phyloP scores from a whole-genome alignment of 306 rosid genomes.

The Trichosanthes truncata region DNA sequence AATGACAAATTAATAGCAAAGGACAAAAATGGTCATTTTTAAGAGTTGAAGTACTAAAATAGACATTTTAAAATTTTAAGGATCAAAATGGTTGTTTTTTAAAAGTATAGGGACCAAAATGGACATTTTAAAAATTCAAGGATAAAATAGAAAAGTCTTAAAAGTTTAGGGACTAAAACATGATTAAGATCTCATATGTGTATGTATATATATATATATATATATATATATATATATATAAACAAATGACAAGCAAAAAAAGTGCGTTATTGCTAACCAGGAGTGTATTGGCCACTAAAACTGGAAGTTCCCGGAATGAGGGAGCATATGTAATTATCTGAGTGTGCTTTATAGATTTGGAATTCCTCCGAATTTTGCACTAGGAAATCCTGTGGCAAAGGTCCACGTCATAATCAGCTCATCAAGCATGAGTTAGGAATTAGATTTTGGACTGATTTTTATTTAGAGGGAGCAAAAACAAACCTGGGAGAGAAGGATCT shows the following conservation, averaged over 20 bases:
- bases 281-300: slow-evolving; percentile 65
- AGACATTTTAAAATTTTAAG: background rate
- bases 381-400: slow-evolving; percentile 40
- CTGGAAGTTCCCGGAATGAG: slow-evolving; percentile 52
- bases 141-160: background rate
- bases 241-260: background rate
- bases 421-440: background rate
- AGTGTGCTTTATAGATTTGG: slow-evolving; percentile 58
- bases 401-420: background rate
- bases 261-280: slow-evolving; percentile 32
- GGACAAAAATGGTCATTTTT: background rate
- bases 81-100: background rate
- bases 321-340: slow-evolving; percentile 75
- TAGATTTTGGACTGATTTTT: background rate
- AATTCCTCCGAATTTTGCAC: slow-evolving; percentile 42
- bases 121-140: background rate
- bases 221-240: background rate
- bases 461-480: background rate
- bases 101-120: background rate
- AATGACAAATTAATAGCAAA: background rate
- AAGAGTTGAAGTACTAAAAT: background rate
- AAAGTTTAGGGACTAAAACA: background rate
- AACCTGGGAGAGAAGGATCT: slow-evolving; percentile 78
- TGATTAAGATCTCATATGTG: background rate
- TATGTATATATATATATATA: background rate